A percentile compares a stretch with the other conserved stretches of the same genome.
These are phyloP conservation scores for Suillus fuscotomentosus DNA, from an alignment of 768 basidiomycete genomes.

Conservation along the genomic window DNA sequence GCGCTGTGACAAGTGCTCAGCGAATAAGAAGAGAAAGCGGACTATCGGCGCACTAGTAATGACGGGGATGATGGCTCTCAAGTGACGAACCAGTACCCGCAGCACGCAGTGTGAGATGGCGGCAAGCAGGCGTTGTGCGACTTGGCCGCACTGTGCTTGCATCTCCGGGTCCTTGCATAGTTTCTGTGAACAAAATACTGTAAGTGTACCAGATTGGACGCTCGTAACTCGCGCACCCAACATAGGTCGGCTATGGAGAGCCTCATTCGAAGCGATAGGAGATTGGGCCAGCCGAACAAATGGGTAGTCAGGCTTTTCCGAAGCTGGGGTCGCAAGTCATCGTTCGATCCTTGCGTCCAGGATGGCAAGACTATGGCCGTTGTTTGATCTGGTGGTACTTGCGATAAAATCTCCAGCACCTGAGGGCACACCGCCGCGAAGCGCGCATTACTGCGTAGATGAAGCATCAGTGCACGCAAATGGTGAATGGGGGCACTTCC, in stretches of 20 bases:
- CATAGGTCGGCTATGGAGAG: conserved; percentile 47
- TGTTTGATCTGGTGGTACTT: conserved; percentile 30
- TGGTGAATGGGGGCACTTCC: conserved; percentile 25
- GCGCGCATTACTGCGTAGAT: conserved; percentile 33
- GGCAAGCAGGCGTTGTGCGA: conserved; percentile 51
- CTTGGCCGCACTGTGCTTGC: conserved; percentile 46
- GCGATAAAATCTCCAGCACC: conserved; percentile 46
- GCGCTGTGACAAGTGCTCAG: conserved; percentile 35
- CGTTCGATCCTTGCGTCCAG: conserved; percentile 26
- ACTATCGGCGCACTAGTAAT: conserved; percentile 41
- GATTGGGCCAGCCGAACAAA: conserved; percentile 59
- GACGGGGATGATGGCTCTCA: conserved; percentile 42
- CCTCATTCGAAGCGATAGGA: conserved; percentile 54
- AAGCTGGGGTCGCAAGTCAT: conserved; percentile 44
- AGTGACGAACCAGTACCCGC: conserved; percentile 55
- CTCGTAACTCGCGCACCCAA: conserved; percentile 33
- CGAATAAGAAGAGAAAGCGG: conserved; percentile 1
- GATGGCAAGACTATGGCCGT: conserved; percentile 29
- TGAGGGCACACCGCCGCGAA: conserved; percentile 39
- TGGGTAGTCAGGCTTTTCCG: conserved; percentile 50
- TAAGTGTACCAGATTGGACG: conserved; percentile 8
- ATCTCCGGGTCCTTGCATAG: conserved; percentile 40
- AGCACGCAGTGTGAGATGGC: conserved; percentile 53
- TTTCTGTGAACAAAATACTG: conserved; percentile 40
- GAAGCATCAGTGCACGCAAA: conserved; percentile 32